A percentile compares a stretch with the other conserved stretches of the same genome.
These are phyloP conservation scores for Fusarium nematophilum DNA, from an alignment of 2,329 filamentous ascomycete genomes.

Conservation along the genomic window DNA sequence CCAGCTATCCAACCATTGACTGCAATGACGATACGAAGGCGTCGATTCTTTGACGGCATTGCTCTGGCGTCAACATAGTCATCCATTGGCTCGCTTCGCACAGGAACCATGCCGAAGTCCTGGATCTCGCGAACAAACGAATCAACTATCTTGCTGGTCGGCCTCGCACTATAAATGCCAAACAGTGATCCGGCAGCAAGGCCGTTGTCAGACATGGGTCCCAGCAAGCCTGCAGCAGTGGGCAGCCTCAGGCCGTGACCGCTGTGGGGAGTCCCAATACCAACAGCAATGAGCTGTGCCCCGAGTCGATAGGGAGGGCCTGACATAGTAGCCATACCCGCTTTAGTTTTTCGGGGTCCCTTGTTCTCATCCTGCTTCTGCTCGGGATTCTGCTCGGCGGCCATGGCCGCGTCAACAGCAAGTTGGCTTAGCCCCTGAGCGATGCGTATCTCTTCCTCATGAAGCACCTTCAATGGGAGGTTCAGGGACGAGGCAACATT, in stretches of 20 bases:
- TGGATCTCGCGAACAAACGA: conserved; percentile 87
- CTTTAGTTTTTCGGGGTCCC: conserved; percentile 76
- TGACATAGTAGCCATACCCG: conserved; percentile 59
- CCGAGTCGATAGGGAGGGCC: conserved; percentile 74
- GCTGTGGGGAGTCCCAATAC: conserved; percentile 82
- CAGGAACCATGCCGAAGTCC: conserved; percentile 87
- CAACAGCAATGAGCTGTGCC: conserved; percentile 79
- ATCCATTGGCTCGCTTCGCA: conserved; percentile 61
- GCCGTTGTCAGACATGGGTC: conserved; percentile 81
- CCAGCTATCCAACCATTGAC: conserved; percentile 84
- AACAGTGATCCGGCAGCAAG: conserved; percentile 87
- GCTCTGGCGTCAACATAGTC: conserved; percentile 62
- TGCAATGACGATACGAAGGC: conserved; percentile 84
- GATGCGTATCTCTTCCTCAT: conserved; percentile 79
- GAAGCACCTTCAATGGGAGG: conserved; percentile 72
- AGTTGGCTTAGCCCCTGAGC: conserved; percentile 79
- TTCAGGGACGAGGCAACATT: conserved; percentile 77
- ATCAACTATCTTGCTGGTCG: conserved; percentile 89
- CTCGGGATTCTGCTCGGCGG: conserved; percentile 45
- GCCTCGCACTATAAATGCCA: conserved; percentile 87
- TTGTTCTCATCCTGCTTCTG: conserved; percentile 69
- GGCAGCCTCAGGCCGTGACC: conserved; percentile 80
- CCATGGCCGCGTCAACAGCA: conserved; percentile 61
- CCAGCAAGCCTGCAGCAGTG: conserved; percentile 81
- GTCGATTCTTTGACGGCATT: conserved; percentile 67